Evolutionary conservation across 352 stramenopile genomes (phyloP).

Genomic region (Phytophthora multivora): DNA sequence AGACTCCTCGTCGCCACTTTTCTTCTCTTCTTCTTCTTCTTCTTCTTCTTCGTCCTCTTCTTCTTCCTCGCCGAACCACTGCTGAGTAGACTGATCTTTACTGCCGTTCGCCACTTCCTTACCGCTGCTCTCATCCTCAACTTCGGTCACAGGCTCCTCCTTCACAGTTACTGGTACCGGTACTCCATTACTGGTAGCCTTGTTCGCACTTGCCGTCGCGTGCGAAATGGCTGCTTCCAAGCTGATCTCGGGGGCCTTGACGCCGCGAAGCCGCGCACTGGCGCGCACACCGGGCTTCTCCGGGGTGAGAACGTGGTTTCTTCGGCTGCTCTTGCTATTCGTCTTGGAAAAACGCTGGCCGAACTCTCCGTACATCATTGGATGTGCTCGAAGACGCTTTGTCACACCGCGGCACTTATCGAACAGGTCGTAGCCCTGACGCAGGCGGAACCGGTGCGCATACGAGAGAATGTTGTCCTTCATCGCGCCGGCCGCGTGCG

Average conservation of each 20-base stretch:
- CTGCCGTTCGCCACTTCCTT: constrained; percentile 3
- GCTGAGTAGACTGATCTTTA: constrained; percentile 11
- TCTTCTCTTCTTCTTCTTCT: constrained; percentile 16
- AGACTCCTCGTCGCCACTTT: not conserved
- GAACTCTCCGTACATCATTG: constrained; percentile 47
- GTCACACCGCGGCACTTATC: constrained; percentile 83
- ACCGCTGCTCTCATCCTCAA: not conserved
- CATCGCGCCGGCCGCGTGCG: constrained; percentile 84
- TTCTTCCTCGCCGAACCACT: constrained; percentile 46
- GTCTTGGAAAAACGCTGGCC: constrained; percentile 28
- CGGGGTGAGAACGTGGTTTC: not conserved
- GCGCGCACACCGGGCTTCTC: constrained; percentile 32
- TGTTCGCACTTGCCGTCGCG: constrained; percentile 6
- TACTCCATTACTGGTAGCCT: constrained; percentile 9
- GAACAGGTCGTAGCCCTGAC: constrained; percentile 91
- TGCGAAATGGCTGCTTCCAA: constrained; percentile 26
- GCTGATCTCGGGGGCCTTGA: constrained; percentile 48
- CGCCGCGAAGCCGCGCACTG: constrained; percentile 49
- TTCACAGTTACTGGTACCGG: too few relatives aligned
- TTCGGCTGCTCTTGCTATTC: constrained; percentile 17
- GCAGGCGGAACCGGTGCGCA: constrained; percentile 84
- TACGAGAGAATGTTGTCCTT: constrained; percentile 91
- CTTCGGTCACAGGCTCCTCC: constrained; percentile 20
- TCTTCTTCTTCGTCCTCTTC: constrained; percentile 21
- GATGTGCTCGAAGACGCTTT: constrained; percentile 60